These are phyloP conservation scores for Didymella sp. DNA, from an alignment of 2,329 filamentous ascomycete genomes.

Conservation along the genomic window DNA sequence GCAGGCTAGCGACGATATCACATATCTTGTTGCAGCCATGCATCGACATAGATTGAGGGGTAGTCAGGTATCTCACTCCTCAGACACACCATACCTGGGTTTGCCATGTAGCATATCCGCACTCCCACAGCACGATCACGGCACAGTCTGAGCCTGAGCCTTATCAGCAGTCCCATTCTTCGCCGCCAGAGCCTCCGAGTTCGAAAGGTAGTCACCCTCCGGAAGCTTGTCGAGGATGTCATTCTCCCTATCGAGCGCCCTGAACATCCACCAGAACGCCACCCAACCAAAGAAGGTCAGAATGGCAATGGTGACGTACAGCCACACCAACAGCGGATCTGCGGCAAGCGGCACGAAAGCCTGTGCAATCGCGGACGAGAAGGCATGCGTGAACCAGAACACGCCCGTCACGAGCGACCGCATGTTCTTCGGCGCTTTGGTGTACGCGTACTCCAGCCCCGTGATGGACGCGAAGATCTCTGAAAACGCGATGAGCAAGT, in stretches of 20 bases:
- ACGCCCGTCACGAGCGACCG: conserved; percentile 43
- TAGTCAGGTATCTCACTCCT: too few species aligned
- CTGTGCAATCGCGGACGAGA: conserved; percentile 34
- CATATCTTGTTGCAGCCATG: too few species aligned
- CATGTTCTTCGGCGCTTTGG: conserved; percentile 73
- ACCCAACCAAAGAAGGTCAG: conserved; percentile 40
- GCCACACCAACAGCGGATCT: conserved; percentile 34
- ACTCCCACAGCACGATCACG: too few species aligned
- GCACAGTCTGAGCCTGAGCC: not conserved
- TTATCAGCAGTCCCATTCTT: conserved; percentile 21
- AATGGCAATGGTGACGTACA: conserved; percentile 42
- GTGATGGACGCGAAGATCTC: conserved; percentile 71
- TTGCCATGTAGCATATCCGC: too few species aligned
- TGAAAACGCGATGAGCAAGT: conserved; percentile 61
- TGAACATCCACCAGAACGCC: conserved; percentile 40
- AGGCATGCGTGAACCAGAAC: conserved; percentile 43
- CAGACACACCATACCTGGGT: too few species aligned
- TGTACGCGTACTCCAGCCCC: conserved; percentile 73
- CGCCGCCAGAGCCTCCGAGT: conserved; percentile 21
- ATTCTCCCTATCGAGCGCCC: conserved; percentile 38
- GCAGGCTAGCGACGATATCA: too few species aligned
- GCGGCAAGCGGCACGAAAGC: conserved; percentile 31
- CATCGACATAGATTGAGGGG: too few species aligned
- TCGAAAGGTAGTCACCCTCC: conserved; percentile 29
- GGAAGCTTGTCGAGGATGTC: conserved; percentile 45